Conservation (phyloP, 2,329 filamentous ascomycete species). For the Conoideocrella luteorostrata region DNA sequence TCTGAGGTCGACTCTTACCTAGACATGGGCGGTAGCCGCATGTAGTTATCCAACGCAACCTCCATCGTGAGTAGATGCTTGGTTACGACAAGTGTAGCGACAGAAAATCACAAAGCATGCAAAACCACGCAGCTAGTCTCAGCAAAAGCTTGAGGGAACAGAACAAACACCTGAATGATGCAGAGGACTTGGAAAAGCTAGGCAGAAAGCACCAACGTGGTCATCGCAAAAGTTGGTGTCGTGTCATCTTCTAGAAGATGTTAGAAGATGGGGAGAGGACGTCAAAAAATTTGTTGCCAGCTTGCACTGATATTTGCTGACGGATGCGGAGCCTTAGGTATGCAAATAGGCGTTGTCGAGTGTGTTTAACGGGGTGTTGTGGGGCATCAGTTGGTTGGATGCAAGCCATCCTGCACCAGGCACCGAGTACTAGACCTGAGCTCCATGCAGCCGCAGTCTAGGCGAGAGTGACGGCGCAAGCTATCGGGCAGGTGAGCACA, state of each 20-base stretch:
- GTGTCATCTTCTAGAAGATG: slow-evolving; percentile 25
- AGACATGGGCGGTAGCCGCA: slow-evolving; percentile 34
- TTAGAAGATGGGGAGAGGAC: neutral
- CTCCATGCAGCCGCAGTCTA: too few species aligned
- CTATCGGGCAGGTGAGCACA: neutral
- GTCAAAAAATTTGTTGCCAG: slow-evolving; percentile 12
- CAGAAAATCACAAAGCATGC: slow-evolving; percentile 13
- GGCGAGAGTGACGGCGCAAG: too few species aligned
- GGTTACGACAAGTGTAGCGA: neutral
- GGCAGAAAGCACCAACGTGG: slow-evolving; percentile 11
- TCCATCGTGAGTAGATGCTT: slow-evolving; percentile 24
- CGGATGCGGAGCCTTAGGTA: slow-evolving; percentile 7
- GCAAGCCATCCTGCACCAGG: too few species aligned
- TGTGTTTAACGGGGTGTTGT: slow-evolving; percentile 12
- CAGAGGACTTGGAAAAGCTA: slow-evolving; percentile 22
- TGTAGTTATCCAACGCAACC: slow-evolving; percentile 27
- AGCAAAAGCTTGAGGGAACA: slow-evolving; percentile 5
- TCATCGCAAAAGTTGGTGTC: slow-evolving; percentile 28
- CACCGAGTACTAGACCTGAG: too few species aligned
- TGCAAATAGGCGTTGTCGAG: slow-evolving; percentile 12
- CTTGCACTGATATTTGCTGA: slow-evolving; percentile 2
- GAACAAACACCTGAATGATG: slow-evolving; percentile 18
- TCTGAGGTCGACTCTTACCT: too few species aligned
- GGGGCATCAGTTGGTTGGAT: neutral
- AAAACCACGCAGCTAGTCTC: neutral